Base-by-base conservation (phyloP, 2,329 filamentous ascomycete species). In the Sporothrix brunneoviolacea region DNA sequence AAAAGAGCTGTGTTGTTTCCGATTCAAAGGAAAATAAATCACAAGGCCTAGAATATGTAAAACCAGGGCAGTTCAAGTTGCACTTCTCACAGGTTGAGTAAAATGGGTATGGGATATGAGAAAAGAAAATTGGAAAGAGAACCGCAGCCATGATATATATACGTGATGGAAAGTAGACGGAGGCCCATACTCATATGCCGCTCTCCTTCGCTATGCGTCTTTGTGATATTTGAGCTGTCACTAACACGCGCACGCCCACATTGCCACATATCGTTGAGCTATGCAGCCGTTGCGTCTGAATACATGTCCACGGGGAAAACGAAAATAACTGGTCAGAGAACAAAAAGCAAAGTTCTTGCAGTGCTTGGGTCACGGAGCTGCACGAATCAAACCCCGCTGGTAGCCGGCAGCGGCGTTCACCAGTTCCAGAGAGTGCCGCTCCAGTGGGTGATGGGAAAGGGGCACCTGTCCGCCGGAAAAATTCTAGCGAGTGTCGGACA, bases 151-250 rank as follows among this genome's bases (percentile, higher is more conserved):
- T 13, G 32, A 35, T 35, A 15, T 35, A 35, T 35, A 35, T 35
- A 35, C 15, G 32, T 13, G n/a, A 28, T n/a, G n/a, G n/a, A n/a
- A n/a, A n/a, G n/a, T n/a, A n/a, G n/a, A n/a, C n/a, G n/a, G n/a
- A n/a, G n/a, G n/a, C n/a, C n/a, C n/a, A 28, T 5, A 28, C 24
- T 10, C 6, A 5, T 28, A 28, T 28, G 24, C 24, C 24, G 24
- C 24, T 28, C 6, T 10, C 24, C 24, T 28, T 28, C 24, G 24
- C 6, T 10, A 28, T 28, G 6, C 10, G 5, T 28, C 5, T 28
- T 48, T 48, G 45, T 48, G 36, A 40, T 15, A 48, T 32, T 33
- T 48, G 45, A 48, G 36, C 13, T 40, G 45, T 48, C 45, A 48
- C 27, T 8, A 33, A 33, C 36, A 33, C 27, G 36, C 16, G 18